Evolutionary conservation across 2,329 filamentous ascomycete species (phyloP).

Genomic region (Ceratocystis lukuohia): DNA sequence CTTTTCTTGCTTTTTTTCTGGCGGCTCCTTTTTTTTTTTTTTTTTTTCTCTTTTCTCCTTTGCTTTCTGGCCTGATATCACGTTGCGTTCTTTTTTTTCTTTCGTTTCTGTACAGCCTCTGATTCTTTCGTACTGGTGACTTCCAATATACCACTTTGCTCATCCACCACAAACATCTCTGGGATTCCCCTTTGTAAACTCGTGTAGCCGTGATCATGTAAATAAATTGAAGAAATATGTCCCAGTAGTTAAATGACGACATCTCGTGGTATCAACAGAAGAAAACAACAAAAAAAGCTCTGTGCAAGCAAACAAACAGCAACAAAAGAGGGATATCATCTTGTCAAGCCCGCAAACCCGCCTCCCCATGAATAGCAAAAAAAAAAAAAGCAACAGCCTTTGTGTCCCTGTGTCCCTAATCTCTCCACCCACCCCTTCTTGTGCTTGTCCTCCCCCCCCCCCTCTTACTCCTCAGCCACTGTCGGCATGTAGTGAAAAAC

Average conservation of each 20-base stretch:
- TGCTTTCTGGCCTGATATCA: not conserved
- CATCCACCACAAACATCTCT: not conserved
- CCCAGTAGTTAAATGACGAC: not conserved
- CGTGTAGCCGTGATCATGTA: not conserved
- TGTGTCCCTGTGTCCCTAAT: not conserved
- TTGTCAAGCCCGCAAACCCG: not conserved
- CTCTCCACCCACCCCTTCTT: not conserved
- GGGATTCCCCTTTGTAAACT: not conserved
- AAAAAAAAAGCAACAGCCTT: conserved; percentile 5
- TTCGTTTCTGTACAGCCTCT: not conserved
- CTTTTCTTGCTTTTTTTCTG: too few relatives aligned
- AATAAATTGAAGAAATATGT: not conserved
- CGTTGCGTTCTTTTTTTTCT: not conserved
- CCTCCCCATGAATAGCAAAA: not conserved
- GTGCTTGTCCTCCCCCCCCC: not conserved
- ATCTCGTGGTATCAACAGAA: conserved; percentile 1
- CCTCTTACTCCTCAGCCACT: not conserved
- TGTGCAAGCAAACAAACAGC: not conserved
- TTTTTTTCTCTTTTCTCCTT: not conserved
- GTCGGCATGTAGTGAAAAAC: conserved; percentile 1
- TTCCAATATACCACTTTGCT: not conserved
- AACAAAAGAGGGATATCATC: conserved; percentile 5
- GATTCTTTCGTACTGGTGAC: not conserved
- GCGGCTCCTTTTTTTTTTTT: not conserved
- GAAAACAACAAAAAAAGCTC: not conserved